Conservation (phyloP, 2,329 filamentous ascomycete genomes). For the Epichloe baconii region DNA sequence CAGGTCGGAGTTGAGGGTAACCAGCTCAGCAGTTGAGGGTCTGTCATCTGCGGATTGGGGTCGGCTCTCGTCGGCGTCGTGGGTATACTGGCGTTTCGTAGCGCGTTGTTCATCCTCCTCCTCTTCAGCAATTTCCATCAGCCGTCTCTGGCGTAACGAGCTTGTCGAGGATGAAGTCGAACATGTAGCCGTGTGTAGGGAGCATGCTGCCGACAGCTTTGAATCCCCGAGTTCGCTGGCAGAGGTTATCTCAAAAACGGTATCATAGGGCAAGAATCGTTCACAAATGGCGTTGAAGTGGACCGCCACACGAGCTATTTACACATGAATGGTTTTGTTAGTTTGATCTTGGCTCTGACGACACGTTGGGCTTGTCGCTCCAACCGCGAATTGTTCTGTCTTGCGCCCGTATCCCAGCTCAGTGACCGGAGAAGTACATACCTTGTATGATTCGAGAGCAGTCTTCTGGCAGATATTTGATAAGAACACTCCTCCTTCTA, state of each 20-base stretch:
- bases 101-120: conserved; percentile 61
- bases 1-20: conserved; percentile 39
- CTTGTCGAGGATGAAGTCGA: conserved; percentile 77
- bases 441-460: conserved; percentile 89
- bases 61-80: conserved; percentile 25
- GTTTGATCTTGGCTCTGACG: background rate
- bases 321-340: background rate
- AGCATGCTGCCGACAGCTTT: conserved; percentile 76
- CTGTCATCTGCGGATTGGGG: conserved; percentile 17
- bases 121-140: conserved; percentile 92
- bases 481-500: conserved; percentile 73
- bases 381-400: background rate
- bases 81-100: conserved; percentile 44
- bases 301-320: conserved; percentile 64
- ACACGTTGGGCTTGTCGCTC: background rate
- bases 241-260: conserved; percentile 61
- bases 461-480: conserved; percentile 85
- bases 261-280: conserved; percentile 74
- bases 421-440: conserved; percentile 27
- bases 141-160: conserved; percentile 59
- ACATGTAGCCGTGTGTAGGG: conserved; percentile 73
- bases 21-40: conserved; percentile 18
- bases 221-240: conserved; percentile 76
- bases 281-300: conserved; percentile 57
- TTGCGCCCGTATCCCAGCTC: background rate